Percentiles rank a stretch among this genome's conserved stretches.
phyloP scores from a whole-genome alignment of 768 basidiomycete genomes.

The Paxillus ammoniavirescens region DNA sequence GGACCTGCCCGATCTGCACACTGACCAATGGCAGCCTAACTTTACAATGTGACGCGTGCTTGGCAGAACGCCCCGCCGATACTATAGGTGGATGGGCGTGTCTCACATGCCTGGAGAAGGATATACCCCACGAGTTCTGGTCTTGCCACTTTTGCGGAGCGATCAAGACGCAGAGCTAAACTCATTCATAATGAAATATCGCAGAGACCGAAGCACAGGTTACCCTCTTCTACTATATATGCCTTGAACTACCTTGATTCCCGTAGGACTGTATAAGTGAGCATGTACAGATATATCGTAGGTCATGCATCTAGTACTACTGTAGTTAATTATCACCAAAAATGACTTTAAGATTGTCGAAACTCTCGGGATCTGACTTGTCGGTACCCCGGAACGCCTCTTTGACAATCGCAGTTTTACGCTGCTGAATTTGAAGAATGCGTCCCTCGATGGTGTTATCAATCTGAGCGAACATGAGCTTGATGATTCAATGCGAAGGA shows the following conservation, averaged over 20 bases:
- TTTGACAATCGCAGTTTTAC: slow-evolving; percentile 84
- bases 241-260: background rate
- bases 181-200: too few species aligned
- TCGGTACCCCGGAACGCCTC: slow-evolving; percentile 71
- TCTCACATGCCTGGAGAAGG: slow-evolving; percentile 57
- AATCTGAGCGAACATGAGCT: slow-evolving; percentile 41
- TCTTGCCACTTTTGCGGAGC: slow-evolving; percentile 72
- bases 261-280: background rate
- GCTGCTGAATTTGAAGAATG: slow-evolving; percentile 78
- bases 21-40: slow-evolving; percentile 52
- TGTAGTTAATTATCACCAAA: slow-evolving; percentile 6
- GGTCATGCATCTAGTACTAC: background rate
- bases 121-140: slow-evolving; percentile 67
- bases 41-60: slow-evolving; percentile 64
- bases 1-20: slow-evolving; percentile 64
- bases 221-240: background rate
- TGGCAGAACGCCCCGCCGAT: slow-evolving; percentile 36
- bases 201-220: too few species aligned
- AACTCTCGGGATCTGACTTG: slow-evolving; percentile 55
- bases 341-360: slow-evolving; percentile 66
- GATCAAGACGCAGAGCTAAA: slow-evolving; percentile 47
- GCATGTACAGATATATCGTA: background rate
- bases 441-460: slow-evolving; percentile 75
- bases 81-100: slow-evolving; percentile 59
- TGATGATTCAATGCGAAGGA: background rate